Evolutionary conservation across 108 stramenopile genomes (phyloP).

Genomic region (Chaetoceros tenuissimus): DNA sequence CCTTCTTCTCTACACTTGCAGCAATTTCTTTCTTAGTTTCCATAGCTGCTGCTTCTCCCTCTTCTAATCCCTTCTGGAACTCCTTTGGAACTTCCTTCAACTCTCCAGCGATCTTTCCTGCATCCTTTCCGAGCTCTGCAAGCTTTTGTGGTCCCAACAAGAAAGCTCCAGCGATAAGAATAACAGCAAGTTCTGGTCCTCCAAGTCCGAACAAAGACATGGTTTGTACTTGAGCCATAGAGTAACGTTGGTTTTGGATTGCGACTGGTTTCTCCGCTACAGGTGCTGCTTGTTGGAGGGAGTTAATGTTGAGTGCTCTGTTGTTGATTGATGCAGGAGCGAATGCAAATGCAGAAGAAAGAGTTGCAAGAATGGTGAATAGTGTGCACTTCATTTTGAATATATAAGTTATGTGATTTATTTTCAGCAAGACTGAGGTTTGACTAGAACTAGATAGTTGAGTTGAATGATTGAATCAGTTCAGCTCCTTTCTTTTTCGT

Average conservation of each 20-base stretch:
- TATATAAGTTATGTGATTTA: too few species aligned
- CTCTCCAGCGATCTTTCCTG: conserved; percentile 93
- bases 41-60: conserved; percentile 78
- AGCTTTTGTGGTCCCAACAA: conserved; percentile 90
- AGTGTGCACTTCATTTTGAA: too few species aligned
- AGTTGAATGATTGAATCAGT: too few species aligned
- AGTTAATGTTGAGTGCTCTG: not conserved
- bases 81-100: conserved; percentile 92
- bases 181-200: conserved; percentile 87
- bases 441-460: too few species aligned
- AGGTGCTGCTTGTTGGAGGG: not conserved
- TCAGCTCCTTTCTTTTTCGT: too few species aligned
- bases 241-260: conserved; percentile 50
- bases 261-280: conserved; percentile 21
- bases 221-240: conserved; percentile 68
- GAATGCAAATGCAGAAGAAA: not conserved
- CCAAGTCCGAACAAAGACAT: conserved; percentile 91
- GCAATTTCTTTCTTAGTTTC: conserved; percentile 45
- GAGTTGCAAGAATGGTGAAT: too few species aligned
- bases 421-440: too few species aligned
- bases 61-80: conserved; percentile 87
- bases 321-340: not conserved
- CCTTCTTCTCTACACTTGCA: conserved; percentile 5
- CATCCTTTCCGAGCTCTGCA: conserved; percentile 86
- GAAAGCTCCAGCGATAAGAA: conserved; percentile 86